Evolutionary conservation across 169 alveolate genomes (phyloP).

Genomic region (Neospora caninum): DNA sequence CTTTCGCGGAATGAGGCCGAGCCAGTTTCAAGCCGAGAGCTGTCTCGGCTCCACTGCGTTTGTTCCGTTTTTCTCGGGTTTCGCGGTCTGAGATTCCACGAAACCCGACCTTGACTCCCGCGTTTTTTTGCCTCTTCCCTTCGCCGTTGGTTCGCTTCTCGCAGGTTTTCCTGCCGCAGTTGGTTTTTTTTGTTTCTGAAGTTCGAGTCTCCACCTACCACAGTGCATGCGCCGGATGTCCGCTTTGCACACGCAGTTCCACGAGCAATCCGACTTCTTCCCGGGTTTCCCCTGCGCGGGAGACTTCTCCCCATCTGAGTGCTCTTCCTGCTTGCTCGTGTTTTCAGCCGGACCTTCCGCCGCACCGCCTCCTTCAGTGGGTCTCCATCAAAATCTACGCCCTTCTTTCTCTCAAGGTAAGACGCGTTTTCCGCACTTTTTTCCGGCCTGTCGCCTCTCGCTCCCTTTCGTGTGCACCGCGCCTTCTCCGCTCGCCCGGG

Average conservation of each 20-base stretch:
- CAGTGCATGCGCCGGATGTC: too few species aligned
- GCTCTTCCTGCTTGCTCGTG: too few species aligned
- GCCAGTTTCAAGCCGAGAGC: background rate
- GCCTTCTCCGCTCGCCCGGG: background rate
- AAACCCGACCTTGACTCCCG: background rate
- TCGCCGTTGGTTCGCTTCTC: too few species aligned
- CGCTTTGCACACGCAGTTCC: too few species aligned
- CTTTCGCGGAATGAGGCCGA: background rate
- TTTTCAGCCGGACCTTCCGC: background rate
- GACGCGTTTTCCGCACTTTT: background rate
- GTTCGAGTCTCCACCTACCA: too few species aligned
- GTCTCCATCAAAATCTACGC: background rate
- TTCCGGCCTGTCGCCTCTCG: background rate
- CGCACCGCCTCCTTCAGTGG: background rate
- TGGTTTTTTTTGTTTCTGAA: too few species aligned
- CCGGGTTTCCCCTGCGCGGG: too few species aligned
- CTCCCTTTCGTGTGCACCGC: background rate
- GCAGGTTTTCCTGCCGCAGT: too few species aligned
- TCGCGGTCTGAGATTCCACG: background rate
- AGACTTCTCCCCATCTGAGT: too few species aligned
- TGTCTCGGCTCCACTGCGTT: background rate
- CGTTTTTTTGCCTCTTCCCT: too few species aligned
- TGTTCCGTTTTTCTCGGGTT: background rate
- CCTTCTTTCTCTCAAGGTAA: conserved; percentile 8
- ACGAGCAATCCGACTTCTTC: too few species aligned